Evolutionary conservation across 176 grass and related monocot genomes (phyloP).

Genomic region (Ampelocalamus luodianensis): DNA sequence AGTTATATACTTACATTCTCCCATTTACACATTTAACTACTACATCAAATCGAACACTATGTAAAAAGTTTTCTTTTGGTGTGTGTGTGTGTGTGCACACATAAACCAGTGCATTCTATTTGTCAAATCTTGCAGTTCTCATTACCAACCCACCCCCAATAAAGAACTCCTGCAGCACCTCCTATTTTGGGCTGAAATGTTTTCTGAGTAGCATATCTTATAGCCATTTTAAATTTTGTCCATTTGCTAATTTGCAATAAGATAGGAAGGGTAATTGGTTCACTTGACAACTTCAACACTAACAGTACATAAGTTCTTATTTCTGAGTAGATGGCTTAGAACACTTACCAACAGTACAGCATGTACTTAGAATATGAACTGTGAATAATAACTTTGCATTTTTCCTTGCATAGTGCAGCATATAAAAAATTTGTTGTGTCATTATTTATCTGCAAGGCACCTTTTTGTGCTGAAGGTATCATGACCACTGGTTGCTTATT

Average conservation of each 20-base stretch:
- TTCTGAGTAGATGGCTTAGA: too few relatives aligned
- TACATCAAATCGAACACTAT: not conserved
- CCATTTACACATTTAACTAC: slow-evolving; percentile 7
- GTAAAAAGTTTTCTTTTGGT: not conserved
- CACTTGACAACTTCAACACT: too few relatives aligned
- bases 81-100: too few relatives aligned
- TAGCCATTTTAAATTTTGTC: not conserved
- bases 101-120: not conserved
- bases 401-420: not conserved
- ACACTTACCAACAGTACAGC: too few relatives aligned
- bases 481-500: slow-evolving; percentile 36
- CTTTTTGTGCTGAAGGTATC: slow-evolving; percentile 15
- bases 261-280: not conserved
- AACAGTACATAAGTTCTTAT: too few relatives aligned
- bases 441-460: not conserved
- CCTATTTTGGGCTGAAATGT: not conserved
- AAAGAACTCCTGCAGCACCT: not conserved
- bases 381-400: not conserved
- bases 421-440: not conserved
- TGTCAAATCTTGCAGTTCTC: not conserved
- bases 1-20: not conserved
- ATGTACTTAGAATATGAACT: too few relatives aligned
- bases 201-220: not conserved
- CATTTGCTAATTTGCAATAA: not conserved
- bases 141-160: slow-evolving; percentile 10